Evolutionary conservation across 2,329 filamentous ascomycete genomes (phyloP), one percentile per base, ranked within the genome.

Genomic region (Sphaceloma murrayae): DNA sequence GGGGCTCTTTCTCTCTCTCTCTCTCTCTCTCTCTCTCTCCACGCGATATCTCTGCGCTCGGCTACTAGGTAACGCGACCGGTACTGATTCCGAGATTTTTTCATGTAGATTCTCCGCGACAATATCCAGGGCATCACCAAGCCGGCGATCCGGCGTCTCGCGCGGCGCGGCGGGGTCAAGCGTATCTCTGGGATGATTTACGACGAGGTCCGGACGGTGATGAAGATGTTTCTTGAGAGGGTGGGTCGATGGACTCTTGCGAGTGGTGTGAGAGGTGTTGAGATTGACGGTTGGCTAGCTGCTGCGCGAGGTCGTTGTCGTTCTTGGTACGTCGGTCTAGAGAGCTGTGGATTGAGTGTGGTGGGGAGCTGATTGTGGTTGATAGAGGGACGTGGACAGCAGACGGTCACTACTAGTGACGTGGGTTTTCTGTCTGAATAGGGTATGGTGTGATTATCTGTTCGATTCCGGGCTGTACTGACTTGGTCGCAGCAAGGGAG

Each of bases 101-200:
- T 2, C 10, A 10, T 3, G 9, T n/a, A 95, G 85, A 95, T 95
- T 75, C 78, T 95, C 69, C 86, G 88, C 72, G 88, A 94, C 83
- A 95, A 94, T 83, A 95, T 95, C 65, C 88, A 94, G 75, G 88
- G 88, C 73, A 95, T 95, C 66, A 95, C 88, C 64, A 95, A 95
- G 83, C 88, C 88, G 61, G 88, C 88, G 61, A 95, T 95, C 71
- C 83, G 88, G 62, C 88, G 88, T 91, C 87, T 95, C 67, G 88
- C 88, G 54, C 88, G 88, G 73, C 87, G 88, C 91, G 88, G 88
- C 70, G 88, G 88, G 88, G 88, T 95, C 77, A 95, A 95, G 85
- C 88, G 88, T 94, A 95, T 95, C 63, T 94, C 87, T 63, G 88
- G 87, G 66, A 93, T 84, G 81, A 85, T 85, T 72, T 85, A 85